Percentiles rank a stretch among this genome's conserved stretches.
phyloP scores from a whole-genome alignment of 345 rosid genomes.

The Populus davidiana region DNA sequence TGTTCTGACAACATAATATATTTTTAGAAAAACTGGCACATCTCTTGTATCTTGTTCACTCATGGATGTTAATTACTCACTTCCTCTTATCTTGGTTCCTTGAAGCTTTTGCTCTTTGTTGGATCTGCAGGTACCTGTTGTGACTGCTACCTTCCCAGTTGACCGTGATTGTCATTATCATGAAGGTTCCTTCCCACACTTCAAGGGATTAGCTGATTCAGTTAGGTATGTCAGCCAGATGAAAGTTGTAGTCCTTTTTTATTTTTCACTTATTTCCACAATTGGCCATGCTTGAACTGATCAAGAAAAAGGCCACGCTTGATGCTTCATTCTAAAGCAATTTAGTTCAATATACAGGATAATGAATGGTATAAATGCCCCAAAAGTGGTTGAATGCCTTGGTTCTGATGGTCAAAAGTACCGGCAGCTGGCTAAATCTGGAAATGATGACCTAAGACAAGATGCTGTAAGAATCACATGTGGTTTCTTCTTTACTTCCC shows the following conservation, averaged over 20 bases:
- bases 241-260: slow-evolving; percentile 16
- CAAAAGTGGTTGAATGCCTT: slow-evolving; percentile 86
- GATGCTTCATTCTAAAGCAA: neutral
- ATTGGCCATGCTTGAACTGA: slow-evolving; percentile 4
- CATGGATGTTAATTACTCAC: neutral
- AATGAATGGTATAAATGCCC: slow-evolving; percentile 96
- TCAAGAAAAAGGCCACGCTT: neutral
- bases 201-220: slow-evolving; percentile 78
- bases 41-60: neutral
- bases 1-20: neutral
- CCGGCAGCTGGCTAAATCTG: slow-evolving; percentile 94
- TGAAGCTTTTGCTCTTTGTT: slow-evolving; percentile 16
- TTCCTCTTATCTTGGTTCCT: slow-evolving; percentile 6
- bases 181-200: slow-evolving; percentile 83
- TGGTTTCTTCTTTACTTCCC: neutral
- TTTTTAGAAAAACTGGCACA: neutral
- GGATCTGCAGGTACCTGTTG: slow-evolving; percentile 78
- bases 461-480: slow-evolving; percentile 71
- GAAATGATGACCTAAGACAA: slow-evolving; percentile 97
- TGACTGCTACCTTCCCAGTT: slow-evolving; percentile 77
- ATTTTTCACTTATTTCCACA: slow-evolving; percentile 5
- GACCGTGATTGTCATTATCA: slow-evolving; percentile 70
- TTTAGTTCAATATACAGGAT: slow-evolving; percentile 49
- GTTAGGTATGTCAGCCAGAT: slow-evolving; percentile 47
- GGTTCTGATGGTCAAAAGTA: slow-evolving; percentile 90